Conservation (phyloP, 2,329 filamentous ascomycete genomes). For the Taxawa tesnikishii region DNA sequence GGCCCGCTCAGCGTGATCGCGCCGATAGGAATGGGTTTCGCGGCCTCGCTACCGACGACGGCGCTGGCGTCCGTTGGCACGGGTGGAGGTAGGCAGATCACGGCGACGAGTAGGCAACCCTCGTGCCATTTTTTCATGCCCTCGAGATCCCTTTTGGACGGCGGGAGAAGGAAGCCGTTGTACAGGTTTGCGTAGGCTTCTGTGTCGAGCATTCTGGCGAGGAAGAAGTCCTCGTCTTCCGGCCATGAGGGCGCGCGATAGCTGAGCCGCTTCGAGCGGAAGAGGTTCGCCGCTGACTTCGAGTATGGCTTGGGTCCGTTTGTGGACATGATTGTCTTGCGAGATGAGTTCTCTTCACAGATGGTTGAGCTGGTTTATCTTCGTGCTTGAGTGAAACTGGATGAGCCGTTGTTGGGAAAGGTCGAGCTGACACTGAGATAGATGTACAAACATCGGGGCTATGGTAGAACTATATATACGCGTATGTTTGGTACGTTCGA, state of each 20-base stretch:
- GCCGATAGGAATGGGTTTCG: conserved; percentile 20
- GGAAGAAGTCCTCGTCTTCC: conserved; percentile 17
- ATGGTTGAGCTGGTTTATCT: too few relatives aligned
- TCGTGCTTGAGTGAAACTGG: too few relatives aligned
- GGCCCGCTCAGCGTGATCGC: conserved; percentile 11
- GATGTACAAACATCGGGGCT: too few relatives aligned
- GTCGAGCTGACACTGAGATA: too few relatives aligned
- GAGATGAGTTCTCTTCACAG: too few relatives aligned
- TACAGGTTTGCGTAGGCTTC: background rate
- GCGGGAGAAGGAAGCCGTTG: conserved; percentile 17
- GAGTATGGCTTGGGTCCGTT: background rate
- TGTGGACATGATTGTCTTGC: background rate
- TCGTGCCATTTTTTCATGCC: conserved; percentile 17
- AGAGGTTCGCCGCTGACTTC: conserved; percentile 15
- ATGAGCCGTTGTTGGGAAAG: too few relatives aligned
- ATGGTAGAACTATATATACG: too few relatives aligned
- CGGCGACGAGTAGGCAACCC: conserved; percentile 21
- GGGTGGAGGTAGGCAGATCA: conserved; percentile 22
- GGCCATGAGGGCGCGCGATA: conserved; percentile 23
- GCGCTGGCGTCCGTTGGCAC: conserved; percentile 4
- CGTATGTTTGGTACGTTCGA: too few relatives aligned
- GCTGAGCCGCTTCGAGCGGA: conserved; percentile 24
- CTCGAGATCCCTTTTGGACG: conserved; percentile 16
- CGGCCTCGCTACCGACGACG: conserved; percentile 2
- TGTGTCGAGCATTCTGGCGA: background rate